phyloP scores from a whole-genome alignment of 371 early-diverging fungal species.

The Phascolomyces articulosus region DNA sequence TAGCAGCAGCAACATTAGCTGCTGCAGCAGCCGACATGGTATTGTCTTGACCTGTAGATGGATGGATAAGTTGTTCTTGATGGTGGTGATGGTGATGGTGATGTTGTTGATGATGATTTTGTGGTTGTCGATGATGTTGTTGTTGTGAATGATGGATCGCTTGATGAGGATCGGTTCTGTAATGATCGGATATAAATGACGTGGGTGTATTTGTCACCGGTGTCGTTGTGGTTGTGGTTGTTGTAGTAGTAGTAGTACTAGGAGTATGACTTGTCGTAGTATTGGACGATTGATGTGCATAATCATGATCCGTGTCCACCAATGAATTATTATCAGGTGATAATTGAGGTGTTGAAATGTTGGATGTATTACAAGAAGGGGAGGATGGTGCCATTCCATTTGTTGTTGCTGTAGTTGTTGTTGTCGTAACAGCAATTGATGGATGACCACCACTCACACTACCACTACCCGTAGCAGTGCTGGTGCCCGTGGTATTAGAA shows the following conservation, averaged over 20 bases:
- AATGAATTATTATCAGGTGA: background rate
- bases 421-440: background rate
- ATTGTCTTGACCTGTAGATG: background rate
- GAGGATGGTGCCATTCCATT: constrained; percentile 1
- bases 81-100: constrained; percentile 2
- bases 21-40: background rate
- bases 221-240: background rate
- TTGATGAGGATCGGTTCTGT: background rate
- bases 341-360: constrained; percentile 2
- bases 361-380: background rate
- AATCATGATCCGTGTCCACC: background rate
- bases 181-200: constrained; percentile 5
- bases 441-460: too few species aligned
- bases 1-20: background rate
- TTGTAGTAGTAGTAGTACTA: background rate
- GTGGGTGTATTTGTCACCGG: background rate
- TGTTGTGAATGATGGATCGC: background rate
- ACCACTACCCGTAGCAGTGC: too few species aligned
- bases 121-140: background rate
- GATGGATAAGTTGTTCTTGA: background rate
- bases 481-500: too few species aligned
- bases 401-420: background rate
- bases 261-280: background rate
- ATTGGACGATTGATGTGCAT: background rate
- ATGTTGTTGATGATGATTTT: background rate